These are phyloP conservation scores for Ricinus communis DNA, from an alignment of 345 rosid species.

Conservation along the genomic window DNA sequence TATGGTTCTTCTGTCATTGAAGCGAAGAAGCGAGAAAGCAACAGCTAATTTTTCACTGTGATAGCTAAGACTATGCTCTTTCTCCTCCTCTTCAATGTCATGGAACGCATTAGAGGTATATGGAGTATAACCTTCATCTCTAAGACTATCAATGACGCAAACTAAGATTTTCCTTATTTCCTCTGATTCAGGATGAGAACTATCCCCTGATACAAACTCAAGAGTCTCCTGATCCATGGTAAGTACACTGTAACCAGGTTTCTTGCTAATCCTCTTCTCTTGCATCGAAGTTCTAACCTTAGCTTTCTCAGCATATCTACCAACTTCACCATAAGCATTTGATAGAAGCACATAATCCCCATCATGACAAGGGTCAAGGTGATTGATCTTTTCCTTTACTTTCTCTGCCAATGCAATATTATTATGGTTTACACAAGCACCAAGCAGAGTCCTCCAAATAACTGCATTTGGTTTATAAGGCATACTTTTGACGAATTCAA, in stretches of 20 bases:
- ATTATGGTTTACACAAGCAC: slow-evolving; percentile 52
- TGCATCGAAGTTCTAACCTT: slow-evolving; percentile 40
- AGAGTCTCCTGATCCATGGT: slow-evolving; percentile 30
- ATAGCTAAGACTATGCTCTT: slow-evolving; percentile 42
- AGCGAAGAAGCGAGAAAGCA: slow-evolving; percentile 38
- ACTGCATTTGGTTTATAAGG: slow-evolving; percentile 41
- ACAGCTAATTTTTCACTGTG: slow-evolving; percentile 61
- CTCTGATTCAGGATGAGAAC: slow-evolving; percentile 38
- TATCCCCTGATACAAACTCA: slow-evolving; percentile 49
- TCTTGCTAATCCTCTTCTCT: slow-evolving; percentile 42
- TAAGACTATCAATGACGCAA: slow-evolving; percentile 27
- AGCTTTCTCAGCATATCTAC: slow-evolving; percentile 43
- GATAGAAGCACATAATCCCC: slow-evolving; percentile 61
- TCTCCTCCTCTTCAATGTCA: slow-evolving; percentile 60
- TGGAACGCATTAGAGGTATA: slow-evolving; percentile 34
- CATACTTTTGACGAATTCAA: slow-evolving; percentile 44
- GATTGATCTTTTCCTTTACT: slow-evolving; percentile 34
- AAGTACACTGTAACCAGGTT: slow-evolving; percentile 42
- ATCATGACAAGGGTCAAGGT: slow-evolving; percentile 48
- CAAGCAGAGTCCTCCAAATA: slow-evolving; percentile 54
- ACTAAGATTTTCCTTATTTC: slow-evolving; percentile 29
- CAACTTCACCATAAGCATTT: slow-evolving; percentile 45
- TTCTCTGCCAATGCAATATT: slow-evolving; percentile 40
- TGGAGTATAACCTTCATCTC: slow-evolving; percentile 40
- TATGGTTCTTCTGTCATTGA: slow-evolving; percentile 25